Percentiles rank a stretch among this genome's conserved stretches.
Evolutionary conservation across 2,329 filamentous ascomycete genomes (phyloP).

Genomic region (Verticillium albo-atrum): DNA sequence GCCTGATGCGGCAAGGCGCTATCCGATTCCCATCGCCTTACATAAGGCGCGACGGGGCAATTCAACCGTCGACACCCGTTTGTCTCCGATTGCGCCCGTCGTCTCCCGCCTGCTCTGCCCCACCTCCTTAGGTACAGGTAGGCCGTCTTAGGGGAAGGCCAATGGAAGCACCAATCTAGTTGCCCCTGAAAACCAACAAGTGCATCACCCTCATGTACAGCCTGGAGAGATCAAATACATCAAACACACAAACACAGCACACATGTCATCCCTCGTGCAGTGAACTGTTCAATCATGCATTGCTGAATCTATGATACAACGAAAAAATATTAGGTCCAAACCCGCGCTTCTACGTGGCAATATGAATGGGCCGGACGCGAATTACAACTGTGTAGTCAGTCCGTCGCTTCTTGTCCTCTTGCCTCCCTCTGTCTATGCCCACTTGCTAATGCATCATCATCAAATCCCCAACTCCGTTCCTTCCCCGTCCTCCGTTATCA

Average conservation of each 20-base stretch:
- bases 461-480: background rate
- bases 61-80: background rate
- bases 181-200: no score
- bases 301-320: background rate
- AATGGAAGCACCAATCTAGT: no score
- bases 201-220: no score
- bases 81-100: background rate
- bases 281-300: background rate
- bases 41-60: background rate
- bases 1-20: background rate
- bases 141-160: no score
- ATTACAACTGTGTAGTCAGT: background rate
- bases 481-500: background rate
- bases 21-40: background rate
- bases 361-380: background rate
- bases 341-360: background rate
- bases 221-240: no score
- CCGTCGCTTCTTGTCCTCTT: background rate
- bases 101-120: background rate
- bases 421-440: background rate
- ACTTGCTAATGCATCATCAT: background rate
- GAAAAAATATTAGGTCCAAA: background rate
- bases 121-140: no score
- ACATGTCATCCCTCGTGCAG: no score
- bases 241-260: no score